phyloP scores from a whole-genome alignment of 495 filamentous ascomycete genomes.

The Hypomontagnella submonticulosa region DNA sequence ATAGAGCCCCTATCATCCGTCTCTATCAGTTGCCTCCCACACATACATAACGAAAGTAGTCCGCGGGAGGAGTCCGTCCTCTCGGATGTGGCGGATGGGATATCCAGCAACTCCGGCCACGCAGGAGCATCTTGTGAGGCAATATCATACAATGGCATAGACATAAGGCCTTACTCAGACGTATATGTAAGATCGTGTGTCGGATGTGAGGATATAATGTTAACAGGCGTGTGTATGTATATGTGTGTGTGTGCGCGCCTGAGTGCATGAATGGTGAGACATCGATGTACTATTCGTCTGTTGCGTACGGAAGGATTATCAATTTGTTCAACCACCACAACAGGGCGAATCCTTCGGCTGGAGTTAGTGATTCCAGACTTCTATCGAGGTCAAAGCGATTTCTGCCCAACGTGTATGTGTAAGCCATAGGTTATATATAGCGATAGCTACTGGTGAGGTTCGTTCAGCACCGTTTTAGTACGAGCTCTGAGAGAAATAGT shows the following conservation, averaged over 20 bases:
- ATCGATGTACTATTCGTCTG: not conserved
- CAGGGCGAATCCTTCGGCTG: conserved; percentile 4
- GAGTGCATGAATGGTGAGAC: conserved; percentile 19
- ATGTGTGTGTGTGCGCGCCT: not conserved
- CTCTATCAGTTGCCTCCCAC: no score
- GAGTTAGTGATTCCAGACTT: not conserved
- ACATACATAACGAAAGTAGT: not conserved
- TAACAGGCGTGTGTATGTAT: not conserved
- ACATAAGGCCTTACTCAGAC: not conserved
- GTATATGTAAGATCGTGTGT: conserved; percentile 1
- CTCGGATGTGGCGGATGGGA: not conserved
- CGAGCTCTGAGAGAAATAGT: not conserved
- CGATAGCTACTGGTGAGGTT: not conserved
- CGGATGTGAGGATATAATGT: conserved; percentile 5
- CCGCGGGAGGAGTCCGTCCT: not conserved
- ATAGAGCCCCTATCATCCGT: no score
- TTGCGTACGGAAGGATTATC: conserved; percentile 7
- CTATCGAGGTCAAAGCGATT: not conserved
- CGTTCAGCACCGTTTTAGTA: not conserved
- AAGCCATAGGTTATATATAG: not conserved
- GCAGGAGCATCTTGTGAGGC: not conserved
- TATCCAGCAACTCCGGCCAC: conserved; percentile 12
- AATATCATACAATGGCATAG: not conserved
- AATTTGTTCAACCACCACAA: not conserved
- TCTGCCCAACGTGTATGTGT: conserved; percentile 9